Evolutionary conservation across 257 asterid genomes (phyloP), one percentile per base, ranked within the genome.

Genomic region (Solanum etuberosum): DNA sequence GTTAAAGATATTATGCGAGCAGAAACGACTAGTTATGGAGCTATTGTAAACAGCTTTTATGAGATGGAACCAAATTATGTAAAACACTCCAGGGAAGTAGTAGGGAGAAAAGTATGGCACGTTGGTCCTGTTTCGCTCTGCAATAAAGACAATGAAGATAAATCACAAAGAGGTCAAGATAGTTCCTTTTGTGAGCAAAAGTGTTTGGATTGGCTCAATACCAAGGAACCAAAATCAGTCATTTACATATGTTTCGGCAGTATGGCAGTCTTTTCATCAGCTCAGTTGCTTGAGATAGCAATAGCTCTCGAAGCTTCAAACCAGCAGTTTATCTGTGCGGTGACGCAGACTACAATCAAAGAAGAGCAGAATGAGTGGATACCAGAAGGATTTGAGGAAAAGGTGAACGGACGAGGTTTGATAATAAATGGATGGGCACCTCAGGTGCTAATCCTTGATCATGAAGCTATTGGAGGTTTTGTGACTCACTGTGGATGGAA

Each of bases 401-500:
- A 89, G 71, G 40, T 83, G 27, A 10, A 85, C 67, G 87, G 91
- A 14, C 38, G 85, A 5, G 92, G 92, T 0, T 4, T 91, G 88
- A 73, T 91, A 15, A 74, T 90, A 59, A 74, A 71, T 5, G 91
- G 90, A 13, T 91, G 92, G 93, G 93, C 91, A 59, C 86, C 86
- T 0, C 86, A 84, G 38, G 77, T 84, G 27, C 54, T 84, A 86
- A 8, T 92, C 91, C 18, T 91, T 6, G 92, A 89, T 3, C 92
- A 91, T 27, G 88, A 72, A 25, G 89, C 93, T 0, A 88, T 90
- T 0, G 92, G 93, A 4, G 93, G 93, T 92, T 92, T 92, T 46
- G 59, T 92, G 7, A 89, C 93, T 4, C 94, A 92, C 86, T 92
- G 92, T 6, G 94, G 94, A 37, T 92, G 93, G 93, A 92, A 90